A percentile compares a stretch with the other conserved stretches of the same genome.
These are phyloP conservation scores for Kuraishia hungarica DNA, from an alignment of 805 yeast genomes.

Conservation along the genomic window DNA sequence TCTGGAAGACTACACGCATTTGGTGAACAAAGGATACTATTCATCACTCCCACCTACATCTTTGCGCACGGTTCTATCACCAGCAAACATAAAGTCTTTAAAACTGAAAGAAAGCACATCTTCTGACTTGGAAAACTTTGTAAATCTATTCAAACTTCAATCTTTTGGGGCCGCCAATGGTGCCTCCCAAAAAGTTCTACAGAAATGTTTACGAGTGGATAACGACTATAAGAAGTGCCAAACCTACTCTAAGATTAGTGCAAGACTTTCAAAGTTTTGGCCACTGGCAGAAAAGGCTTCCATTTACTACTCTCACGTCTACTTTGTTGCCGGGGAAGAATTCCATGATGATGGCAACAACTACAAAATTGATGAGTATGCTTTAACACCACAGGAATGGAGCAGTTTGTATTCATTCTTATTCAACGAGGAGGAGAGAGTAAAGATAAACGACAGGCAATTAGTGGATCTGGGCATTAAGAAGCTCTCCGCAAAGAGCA, in stretches of 20 bases:
- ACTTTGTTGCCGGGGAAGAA: constrained; percentile 22
- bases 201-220: constrained; percentile 66
- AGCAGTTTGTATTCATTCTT: constrained; percentile 25
- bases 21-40: constrained; percentile 7
- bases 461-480: not conserved
- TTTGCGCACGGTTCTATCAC: not conserved
- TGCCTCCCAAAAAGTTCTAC: constrained; percentile 12
- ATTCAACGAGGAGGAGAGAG: constrained; percentile 9
- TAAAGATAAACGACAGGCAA: constrained; percentile 12
- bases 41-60: not conserved
- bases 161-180: constrained; percentile 16
- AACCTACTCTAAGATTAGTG: constrained; percentile 40
- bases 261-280: constrained; percentile 33
- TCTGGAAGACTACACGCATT: constrained; percentile 13
- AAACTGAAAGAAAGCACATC: too few species aligned
- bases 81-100: not conserved
- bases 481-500: constrained; percentile 9
- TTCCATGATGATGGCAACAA: constrained; percentile 9
- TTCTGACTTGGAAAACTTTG: constrained; percentile 12
- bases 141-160: constrained; percentile 17
- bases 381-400: constrained; percentile 35
- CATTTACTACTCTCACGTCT: constrained; percentile 26
- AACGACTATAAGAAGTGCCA: constrained; percentile 64
- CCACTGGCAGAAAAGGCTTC: constrained; percentile 36
- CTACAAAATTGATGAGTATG: constrained; percentile 21